These are phyloP conservation scores for Pterulicium gracile DNA, from an alignment of 1,284 basidiomycete genomes.

Conservation along the genomic window DNA sequence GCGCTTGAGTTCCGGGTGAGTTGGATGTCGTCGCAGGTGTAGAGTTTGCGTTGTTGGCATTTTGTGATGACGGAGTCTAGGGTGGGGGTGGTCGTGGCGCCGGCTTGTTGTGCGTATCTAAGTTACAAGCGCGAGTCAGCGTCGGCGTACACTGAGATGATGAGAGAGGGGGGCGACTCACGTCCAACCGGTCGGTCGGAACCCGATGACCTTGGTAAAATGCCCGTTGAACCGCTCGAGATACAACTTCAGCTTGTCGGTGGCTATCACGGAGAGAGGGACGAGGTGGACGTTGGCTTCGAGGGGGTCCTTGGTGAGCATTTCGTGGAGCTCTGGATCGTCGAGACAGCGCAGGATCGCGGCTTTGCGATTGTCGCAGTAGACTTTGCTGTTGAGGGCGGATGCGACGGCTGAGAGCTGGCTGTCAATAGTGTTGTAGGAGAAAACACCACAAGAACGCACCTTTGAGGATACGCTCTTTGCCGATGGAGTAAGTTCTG, in stretches of 20 bases:
- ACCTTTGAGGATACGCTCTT: conserved; percentile 96
- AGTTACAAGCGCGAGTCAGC: not conserved
- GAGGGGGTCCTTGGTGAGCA: conserved; percentile 72
- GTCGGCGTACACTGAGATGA: too few relatives aligned
- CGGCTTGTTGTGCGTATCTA: conserved; percentile 66
- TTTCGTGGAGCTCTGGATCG: conserved; percentile 70
- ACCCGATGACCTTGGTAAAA: conserved; percentile 72
- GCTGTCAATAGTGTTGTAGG: conserved; percentile 2
- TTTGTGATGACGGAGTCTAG: conserved; percentile 58
- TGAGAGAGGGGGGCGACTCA: conserved; percentile 36
- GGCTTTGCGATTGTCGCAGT: conserved; percentile 78
- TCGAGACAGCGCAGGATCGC: conserved; percentile 73
- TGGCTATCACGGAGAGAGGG: conserved; percentile 68
- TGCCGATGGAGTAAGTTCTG: conserved; percentile 94
- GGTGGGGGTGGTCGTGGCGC: conserved; percentile 50
- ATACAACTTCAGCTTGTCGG: conserved; percentile 74
- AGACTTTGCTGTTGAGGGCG: conserved; percentile 77
- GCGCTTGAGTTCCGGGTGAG: conserved; percentile 65
- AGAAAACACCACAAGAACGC: not conserved
- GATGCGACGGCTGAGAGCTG: conserved; percentile 64
- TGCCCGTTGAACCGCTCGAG: conserved; percentile 64
- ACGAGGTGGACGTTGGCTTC: conserved; percentile 81
- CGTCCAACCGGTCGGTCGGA: conserved; percentile 94
- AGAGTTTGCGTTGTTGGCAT: conserved; percentile 54
- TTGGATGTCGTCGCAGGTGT: conserved; percentile 57